These are phyloP conservation scores for Calonectria hawksworthii DNA, from an alignment of 2,329 filamentous ascomycete species.

Conservation along the genomic window DNA sequence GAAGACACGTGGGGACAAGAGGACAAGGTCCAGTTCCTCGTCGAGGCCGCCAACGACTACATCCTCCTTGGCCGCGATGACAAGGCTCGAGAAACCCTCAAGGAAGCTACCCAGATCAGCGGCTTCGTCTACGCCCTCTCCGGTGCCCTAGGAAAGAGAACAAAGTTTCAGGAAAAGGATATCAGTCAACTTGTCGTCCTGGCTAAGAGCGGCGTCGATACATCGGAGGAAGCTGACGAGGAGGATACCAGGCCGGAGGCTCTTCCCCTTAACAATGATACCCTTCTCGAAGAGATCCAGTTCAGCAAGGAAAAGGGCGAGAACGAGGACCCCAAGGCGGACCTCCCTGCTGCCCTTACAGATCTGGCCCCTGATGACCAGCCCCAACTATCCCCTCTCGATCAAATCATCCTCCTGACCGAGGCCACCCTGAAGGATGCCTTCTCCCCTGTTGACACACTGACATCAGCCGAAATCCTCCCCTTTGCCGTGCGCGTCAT, in stretches of 20 bases:
- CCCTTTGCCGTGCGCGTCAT: constrained; percentile 93
- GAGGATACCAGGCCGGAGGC: constrained; percentile 70
- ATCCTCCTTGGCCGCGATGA: constrained; percentile 87
- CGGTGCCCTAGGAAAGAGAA: constrained; percentile 88
- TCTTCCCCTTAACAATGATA: constrained; percentile 90
- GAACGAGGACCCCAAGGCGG: constrained; percentile 51
- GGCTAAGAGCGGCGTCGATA: constrained; percentile 75
- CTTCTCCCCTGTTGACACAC: constrained; percentile 82
- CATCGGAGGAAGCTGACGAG: constrained; percentile 38
- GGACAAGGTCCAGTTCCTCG: constrained; percentile 77
- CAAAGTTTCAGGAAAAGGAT: constrained; percentile 83
- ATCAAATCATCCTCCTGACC: constrained; percentile 91
- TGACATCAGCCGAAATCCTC: constrained; percentile 93
- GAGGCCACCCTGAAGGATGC: constrained; percentile 92
- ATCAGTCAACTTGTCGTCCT: constrained; percentile 92
- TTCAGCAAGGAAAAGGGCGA: constrained; percentile 73
- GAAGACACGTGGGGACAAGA: constrained; percentile 57
- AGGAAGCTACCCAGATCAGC: constrained; percentile 75
- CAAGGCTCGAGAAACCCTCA: constrained; percentile 79
- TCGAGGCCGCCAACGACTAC: constrained; percentile 87
- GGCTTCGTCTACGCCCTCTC: constrained; percentile 86
- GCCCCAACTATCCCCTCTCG: constrained; percentile 83
- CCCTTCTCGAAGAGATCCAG: constrained; percentile 87
- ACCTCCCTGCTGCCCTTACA: constrained; percentile 72
- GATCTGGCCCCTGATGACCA: constrained; percentile 83